These are phyloP conservation scores for Penicillium ucsense DNA, from an alignment of 495 filamentous ascomycete species.

Conservation along the genomic window DNA sequence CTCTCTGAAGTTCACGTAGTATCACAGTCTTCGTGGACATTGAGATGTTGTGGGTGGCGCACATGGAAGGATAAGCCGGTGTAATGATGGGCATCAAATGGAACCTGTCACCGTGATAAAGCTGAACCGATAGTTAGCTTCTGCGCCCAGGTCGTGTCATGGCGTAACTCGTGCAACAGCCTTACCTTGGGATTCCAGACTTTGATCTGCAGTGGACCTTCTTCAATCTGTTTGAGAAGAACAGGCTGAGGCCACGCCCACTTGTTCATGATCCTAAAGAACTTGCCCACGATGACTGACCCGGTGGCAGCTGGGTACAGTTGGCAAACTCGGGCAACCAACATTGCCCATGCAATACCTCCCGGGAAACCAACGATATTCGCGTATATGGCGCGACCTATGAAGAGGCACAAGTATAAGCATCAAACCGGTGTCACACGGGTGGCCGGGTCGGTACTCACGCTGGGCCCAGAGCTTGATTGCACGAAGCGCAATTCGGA, in stretches of 20 bases:
- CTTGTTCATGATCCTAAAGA: conserved; percentile 81
- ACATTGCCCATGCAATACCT: conserved; percentile 95
- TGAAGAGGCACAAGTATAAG: conserved; percentile 1
- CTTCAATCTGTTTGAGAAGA: conserved; percentile 79
- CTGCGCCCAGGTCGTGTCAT: not conserved
- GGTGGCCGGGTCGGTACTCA: conserved; percentile 19
- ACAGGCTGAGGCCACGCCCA: conserved; percentile 95
- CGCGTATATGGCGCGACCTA: conserved; percentile 77
- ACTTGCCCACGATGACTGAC: conserved; percentile 77
- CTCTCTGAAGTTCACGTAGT: conserved; percentile 69
- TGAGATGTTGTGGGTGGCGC: conserved; percentile 87
- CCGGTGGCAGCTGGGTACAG: conserved; percentile 90
- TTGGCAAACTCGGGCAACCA: conserved; percentile 92
- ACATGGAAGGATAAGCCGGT: conserved; percentile 93
- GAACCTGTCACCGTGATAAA: conserved; percentile 68
- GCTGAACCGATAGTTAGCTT: conserved; percentile 28
- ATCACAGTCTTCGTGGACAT: conserved; percentile 77
- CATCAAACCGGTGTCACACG: no score
- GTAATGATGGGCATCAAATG: conserved; percentile 98
- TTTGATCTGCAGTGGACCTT: conserved; percentile 65
- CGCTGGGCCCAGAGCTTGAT: conserved; percentile 96
- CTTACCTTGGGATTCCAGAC: conserved; percentile 90
- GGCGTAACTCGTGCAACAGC: conserved; percentile 2
- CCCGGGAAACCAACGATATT: conserved; percentile 95
- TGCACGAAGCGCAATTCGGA: conserved; percentile 75